These are phyloP conservation scores for Kitagawia praeruptora DNA, from an alignment of 129 eudicot genomes.

Conservation along the genomic window DNA sequence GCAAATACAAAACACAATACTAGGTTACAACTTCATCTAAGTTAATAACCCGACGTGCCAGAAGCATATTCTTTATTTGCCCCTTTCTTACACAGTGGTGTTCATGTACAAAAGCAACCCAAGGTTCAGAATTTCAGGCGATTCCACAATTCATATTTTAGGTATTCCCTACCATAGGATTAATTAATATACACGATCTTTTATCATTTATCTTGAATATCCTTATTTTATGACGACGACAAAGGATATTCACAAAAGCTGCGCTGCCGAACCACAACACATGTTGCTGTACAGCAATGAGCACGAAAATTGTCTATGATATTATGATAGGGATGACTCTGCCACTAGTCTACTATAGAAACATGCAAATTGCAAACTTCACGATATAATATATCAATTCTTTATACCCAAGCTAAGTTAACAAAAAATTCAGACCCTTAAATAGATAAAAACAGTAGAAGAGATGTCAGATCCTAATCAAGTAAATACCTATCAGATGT, in stretches of 20 bases:
- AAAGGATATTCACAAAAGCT: background rate
- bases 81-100: background rate
- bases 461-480: background rate
- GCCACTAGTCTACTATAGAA: background rate
- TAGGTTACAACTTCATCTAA: background rate
- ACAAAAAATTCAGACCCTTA: background rate
- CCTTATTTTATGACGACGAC: background rate
- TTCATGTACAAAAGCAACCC: background rate
- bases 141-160: background rate
- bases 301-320: background rate
- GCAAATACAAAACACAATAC: background rate
- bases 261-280: background rate
- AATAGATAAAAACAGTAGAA: background rate
- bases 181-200: background rate
- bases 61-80: background rate
- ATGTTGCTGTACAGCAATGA: background rate
- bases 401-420: background rate
- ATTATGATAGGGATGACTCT: background rate
- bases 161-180: background rate
- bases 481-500: background rate
- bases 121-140: background rate
- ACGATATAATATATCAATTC: background rate
- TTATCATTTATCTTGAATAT: background rate
- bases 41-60: background rate
- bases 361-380: background rate